phyloP scores from a whole-genome alignment of 345 rosid species.

The Schrenkiella parvula region DNA sequence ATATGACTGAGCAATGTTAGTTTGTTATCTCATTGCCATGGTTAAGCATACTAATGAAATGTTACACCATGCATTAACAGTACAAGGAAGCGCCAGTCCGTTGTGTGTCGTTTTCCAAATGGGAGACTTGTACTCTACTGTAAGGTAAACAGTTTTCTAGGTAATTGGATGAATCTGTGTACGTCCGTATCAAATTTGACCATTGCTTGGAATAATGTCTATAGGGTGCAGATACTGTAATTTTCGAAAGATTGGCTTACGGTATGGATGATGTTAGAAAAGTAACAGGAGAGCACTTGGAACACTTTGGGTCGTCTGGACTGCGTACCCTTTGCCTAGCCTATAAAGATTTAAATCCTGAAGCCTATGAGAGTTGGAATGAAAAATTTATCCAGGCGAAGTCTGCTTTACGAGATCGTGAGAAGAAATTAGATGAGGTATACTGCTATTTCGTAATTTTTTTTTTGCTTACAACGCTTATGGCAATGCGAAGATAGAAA shows the following conservation, averaged over 20 bases:
- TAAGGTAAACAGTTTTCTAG: slow-evolving; percentile 56
- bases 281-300: slow-evolving; percentile 74
- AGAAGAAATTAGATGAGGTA: slow-evolving; percentile 97
- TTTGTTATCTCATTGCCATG: neutral
- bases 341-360: slow-evolving; percentile 68
- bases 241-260: slow-evolving; percentile 74
- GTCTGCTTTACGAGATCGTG: slow-evolving; percentile 90
- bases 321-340: slow-evolving; percentile 98
- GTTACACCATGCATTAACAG: slow-evolving; percentile 38
- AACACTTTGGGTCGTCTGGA: slow-evolving; percentile 91
- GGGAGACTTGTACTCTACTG: slow-evolving; percentile 95
- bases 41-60: neutral
- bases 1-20: neutral
- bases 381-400: slow-evolving; percentile 97
- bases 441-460: neutral
- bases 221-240: slow-evolving; percentile 97
- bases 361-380: slow-evolving; percentile 87
- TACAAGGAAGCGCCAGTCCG: slow-evolving; percentile 98
- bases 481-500: neutral
- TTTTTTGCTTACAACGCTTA: neutral
- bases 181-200: slow-evolving; percentile 27
- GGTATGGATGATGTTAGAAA: slow-evolving; percentile 67
- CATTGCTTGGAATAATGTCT: slow-evolving; percentile 26
- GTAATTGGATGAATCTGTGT: neutral
- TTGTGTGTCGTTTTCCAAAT: slow-evolving; percentile 89